Evolutionary conservation across 306 rosid genomes (phyloP).

Genomic region (Sicyos baderoa): DNA sequence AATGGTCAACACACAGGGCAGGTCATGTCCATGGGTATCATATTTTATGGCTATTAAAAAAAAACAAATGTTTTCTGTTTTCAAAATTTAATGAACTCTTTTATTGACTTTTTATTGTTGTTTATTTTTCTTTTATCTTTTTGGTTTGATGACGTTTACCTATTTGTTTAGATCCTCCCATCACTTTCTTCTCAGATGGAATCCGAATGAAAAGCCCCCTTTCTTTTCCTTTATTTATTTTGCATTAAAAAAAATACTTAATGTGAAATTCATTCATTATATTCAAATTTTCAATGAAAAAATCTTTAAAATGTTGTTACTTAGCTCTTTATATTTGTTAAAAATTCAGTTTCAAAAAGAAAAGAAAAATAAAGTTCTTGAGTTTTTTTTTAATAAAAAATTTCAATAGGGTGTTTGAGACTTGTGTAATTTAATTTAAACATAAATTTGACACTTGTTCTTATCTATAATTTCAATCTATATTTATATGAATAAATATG

Average conservation of each 20-base stretch:
- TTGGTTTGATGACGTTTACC: constrained; percentile 41
- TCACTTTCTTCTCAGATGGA: constrained; percentile 41
- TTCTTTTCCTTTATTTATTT: constrained; percentile 22
- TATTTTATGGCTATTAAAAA: constrained; percentile 9
- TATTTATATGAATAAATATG: no score
- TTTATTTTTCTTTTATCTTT: neutral
- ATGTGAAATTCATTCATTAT: no score
- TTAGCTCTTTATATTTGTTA: neutral
- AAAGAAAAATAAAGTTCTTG: no score
- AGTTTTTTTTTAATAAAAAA: no score
- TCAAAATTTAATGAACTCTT: constrained; percentile 36
- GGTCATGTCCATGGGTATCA: constrained; percentile 28
- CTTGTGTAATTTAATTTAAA: no score
- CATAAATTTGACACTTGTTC: no score
- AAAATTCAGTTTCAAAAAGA: neutral
- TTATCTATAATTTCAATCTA: no score
- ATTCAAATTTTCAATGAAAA: no score
- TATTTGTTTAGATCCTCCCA: constrained; percentile 53
- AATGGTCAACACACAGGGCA: constrained; percentile 36
- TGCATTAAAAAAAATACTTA: neutral
- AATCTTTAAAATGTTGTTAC: no score
- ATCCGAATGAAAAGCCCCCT: constrained; percentile 46
- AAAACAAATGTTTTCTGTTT: neutral
- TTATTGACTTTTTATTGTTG: constrained; percentile 41
- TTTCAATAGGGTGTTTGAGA: no score